A percentile compares a stretch with the other conserved stretches of the same genome.
phyloP scores from a whole-genome alignment of 768 basidiomycete genomes.

The Gyrodon lividus region DNA sequence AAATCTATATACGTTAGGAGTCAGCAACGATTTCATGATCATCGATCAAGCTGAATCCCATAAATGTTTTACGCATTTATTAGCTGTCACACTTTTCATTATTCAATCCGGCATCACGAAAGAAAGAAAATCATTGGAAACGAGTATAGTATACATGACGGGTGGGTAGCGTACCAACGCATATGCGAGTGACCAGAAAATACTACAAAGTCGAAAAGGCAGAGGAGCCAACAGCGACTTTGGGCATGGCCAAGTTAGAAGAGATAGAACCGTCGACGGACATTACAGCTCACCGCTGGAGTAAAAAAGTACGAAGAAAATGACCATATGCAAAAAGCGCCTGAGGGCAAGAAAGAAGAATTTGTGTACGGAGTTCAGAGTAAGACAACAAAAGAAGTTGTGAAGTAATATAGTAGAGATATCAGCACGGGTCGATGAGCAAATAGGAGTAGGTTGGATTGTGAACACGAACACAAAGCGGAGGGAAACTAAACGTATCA shows the following conservation, averaged over 20 bases:
- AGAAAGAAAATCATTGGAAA: conserved; percentile 1
- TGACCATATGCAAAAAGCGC: conserved; percentile 12
- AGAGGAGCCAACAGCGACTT: conserved; percentile 10
- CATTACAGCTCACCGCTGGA: neutral
- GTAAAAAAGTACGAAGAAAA: conserved; percentile 1
- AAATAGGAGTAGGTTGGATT: conserved; percentile 29
- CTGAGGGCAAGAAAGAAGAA: conserved; percentile 7
- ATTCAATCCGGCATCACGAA: conserved; percentile 1
- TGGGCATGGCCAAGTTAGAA: neutral
- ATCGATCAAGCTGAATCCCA: too few species aligned
- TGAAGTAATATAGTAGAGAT: conserved; percentile 34
- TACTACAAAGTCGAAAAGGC: conserved; percentile 6
- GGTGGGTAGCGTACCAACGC: conserved; percentile 18
- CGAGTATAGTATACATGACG: conserved; percentile 26
- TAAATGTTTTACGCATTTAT: too few species aligned
- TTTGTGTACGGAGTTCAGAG: conserved; percentile 6
- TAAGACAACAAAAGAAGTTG: conserved; percentile 4
- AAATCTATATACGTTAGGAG: too few species aligned
- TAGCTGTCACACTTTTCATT: too few species aligned
- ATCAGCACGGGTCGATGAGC: conserved; percentile 27
- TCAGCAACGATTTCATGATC: too few species aligned
- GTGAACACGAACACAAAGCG: conserved; percentile 20
- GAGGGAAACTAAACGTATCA: conserved; percentile 14
- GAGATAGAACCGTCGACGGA: too few species aligned
- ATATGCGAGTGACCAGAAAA: conserved; percentile 13